Percentiles rank a stretch among this genome's conserved stretches.
Conservation (phyloP, 2,329 filamentous ascomycete species). For the Neopestalotiopsis sp. region DNA sequence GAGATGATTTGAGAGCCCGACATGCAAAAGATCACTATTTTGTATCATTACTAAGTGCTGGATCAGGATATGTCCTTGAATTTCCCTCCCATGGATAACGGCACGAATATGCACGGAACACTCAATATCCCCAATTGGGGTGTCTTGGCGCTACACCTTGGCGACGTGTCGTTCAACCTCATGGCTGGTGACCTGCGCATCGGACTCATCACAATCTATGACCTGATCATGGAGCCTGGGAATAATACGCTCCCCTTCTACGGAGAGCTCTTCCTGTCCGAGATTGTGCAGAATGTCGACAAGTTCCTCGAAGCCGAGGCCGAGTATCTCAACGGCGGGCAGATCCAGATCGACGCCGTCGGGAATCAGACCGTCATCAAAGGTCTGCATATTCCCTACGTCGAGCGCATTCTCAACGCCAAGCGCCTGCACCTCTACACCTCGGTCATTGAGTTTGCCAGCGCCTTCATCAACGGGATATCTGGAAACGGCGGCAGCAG, state of each 20-base stretch:
- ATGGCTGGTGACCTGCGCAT: conserved; percentile 43
- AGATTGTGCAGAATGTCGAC: conserved; percentile 46
- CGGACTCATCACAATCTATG: conserved; percentile 43
- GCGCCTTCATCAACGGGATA: conserved; percentile 32
- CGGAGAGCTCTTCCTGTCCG: conserved; percentile 46
- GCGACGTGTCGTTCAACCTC: conserved; percentile 52
- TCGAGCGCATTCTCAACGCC: conserved; percentile 47
- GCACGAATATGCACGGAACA: conserved; percentile 47
- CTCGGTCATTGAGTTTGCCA: conserved; percentile 4
- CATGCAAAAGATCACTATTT: background rate
- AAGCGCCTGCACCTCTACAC: conserved; percentile 28
- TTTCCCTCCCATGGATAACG: conserved; percentile 41
- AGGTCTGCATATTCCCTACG: conserved; percentile 47
- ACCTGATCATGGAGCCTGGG: conserved; percentile 46
- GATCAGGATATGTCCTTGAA: conserved; percentile 39
- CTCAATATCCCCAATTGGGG: conserved; percentile 52
- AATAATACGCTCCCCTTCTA: conserved; percentile 48
- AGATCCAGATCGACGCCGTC: conserved; percentile 44
- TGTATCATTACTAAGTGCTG: background rate
- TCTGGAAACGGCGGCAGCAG: conserved; percentile 15
- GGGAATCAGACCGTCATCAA: conserved; percentile 48
- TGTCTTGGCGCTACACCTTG: conserved; percentile 47
- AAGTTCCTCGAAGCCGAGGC: conserved; percentile 44
- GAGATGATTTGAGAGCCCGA: background rate
- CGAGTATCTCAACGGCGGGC: conserved; percentile 41